phyloP scores from a whole-genome alignment of 176 grass and related monocot species.

The Hordeum marinum region DNA sequence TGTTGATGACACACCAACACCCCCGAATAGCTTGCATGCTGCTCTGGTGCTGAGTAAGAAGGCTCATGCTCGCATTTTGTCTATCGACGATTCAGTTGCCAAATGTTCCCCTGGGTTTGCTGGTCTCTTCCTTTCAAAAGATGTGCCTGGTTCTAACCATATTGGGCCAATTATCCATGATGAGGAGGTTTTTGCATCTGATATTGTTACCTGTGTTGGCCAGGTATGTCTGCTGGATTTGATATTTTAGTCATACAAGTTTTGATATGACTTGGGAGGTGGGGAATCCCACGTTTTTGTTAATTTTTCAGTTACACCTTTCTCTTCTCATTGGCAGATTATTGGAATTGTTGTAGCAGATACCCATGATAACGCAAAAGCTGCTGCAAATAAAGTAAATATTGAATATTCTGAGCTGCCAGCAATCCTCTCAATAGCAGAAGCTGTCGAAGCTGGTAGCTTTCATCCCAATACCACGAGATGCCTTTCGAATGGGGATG shows the following conservation, averaged over 20 bases:
- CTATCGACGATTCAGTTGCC: slow-evolving; percentile 71
- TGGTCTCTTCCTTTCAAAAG: slow-evolving; percentile 74
- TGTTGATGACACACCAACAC: slow-evolving; percentile 59
- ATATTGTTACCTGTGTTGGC: slow-evolving; percentile 95
- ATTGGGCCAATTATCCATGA: slow-evolving; percentile 61
- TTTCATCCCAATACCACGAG: slow-evolving; percentile 79
- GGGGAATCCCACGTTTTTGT: background rate
- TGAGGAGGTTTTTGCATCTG: slow-evolving; percentile 88
- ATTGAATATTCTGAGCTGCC: slow-evolving; percentile 81
- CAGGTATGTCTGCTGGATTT: slow-evolving; percentile 65
- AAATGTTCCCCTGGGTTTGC: slow-evolving; percentile 81
- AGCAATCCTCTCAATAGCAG: slow-evolving; percentile 79
- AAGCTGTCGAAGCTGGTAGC: slow-evolving; percentile 62
- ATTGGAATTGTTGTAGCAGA: slow-evolving; percentile 94
- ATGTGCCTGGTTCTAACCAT: slow-evolving; percentile 71
- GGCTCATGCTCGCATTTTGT: slow-evolving; percentile 80
- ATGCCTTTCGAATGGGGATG: slow-evolving; percentile 71
- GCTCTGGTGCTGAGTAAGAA: slow-evolving; percentile 89
- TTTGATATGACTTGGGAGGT: slow-evolving; percentile 9
- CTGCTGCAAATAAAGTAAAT: slow-evolving; percentile 69
- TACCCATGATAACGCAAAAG: slow-evolving; percentile 92
- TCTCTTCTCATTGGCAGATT: slow-evolving; percentile 53
- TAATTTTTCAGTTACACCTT: slow-evolving; percentile 5
- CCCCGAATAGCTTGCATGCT: slow-evolving; percentile 83
- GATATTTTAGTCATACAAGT: slow-evolving; percentile 16